Percentiles rank a stretch among this genome's conserved stretches.
These are phyloP conservation scores for Berberis thunbergii DNA, from an alignment of 164 flowering plant species.

Conservation along the genomic window DNA sequence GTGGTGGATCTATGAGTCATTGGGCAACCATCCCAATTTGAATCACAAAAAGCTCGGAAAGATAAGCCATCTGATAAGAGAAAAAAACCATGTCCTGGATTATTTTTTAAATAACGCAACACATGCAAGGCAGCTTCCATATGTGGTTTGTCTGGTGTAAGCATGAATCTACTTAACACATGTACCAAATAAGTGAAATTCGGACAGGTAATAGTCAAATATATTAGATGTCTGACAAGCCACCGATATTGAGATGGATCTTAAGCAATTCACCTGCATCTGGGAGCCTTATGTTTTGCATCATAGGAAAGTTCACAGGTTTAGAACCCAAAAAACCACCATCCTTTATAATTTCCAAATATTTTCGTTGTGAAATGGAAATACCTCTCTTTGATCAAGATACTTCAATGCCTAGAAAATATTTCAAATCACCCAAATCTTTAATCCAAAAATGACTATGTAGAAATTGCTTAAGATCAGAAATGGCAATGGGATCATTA, in stretches of 20 bases:
- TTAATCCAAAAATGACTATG: too few species aligned
- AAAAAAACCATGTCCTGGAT: background rate
- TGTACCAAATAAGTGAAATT: constrained; percentile 6
- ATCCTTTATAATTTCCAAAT: too few species aligned
- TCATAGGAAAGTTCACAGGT: too few species aligned
- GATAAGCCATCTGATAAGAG: background rate
- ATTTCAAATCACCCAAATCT: too few species aligned
- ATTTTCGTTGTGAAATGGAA: too few species aligned
- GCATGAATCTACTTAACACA: constrained; percentile 7
- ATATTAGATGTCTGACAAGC: constrained; percentile 4
- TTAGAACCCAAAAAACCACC: too few species aligned
- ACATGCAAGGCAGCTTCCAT: constrained; percentile 1
- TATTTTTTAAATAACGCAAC: constrained; percentile 3
- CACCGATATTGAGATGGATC: background rate
- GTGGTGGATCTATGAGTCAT: background rate
- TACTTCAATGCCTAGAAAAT: too few species aligned
- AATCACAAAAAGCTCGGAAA: background rate
- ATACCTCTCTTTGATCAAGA: too few species aligned
- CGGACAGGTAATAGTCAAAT: constrained; percentile 6
- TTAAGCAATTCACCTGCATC: background rate
- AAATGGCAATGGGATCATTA: background rate
- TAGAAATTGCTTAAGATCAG: too few species aligned
- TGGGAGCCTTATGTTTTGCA: too few species aligned
- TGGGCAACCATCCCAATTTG: constrained; percentile 1
- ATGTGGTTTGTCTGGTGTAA: constrained; percentile 1